Base-by-base conservation (phyloP, 2,329 filamentous ascomycete genomes). In the Lachnellula occidentalis region DNA sequence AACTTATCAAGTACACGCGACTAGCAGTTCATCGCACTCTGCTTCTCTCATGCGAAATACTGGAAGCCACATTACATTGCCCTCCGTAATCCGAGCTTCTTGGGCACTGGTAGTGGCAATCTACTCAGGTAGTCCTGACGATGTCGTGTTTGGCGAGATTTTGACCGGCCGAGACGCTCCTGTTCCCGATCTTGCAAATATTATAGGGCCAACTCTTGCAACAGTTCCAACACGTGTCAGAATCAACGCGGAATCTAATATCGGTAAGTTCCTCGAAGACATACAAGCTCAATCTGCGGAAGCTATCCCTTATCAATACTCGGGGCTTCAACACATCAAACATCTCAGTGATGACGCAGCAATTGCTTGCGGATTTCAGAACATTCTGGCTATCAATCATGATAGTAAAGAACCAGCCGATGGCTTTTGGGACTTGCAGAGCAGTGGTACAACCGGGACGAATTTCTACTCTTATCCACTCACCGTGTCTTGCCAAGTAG, bases 241-340 rank as follows among this genome's bases (percentile, higher is more conserved):
- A 4, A 55, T 73, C 22, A 64, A 66, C 17, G 58, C 66, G 3
- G 64, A 64, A 7, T 60, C 60, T 2, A 64, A 66, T 1, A 66
- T 74, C 5, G 58, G 60, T 0, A 65, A 75, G 31, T 80, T 74
- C 52, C 64, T 82, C 15, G 66, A 75, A 34, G 61, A 66, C 2
- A 67, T 81, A 2, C 77, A 81, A 31, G 66, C 73, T 31, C 68
- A 73, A 42, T 74, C 73, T 1, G 69, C 76, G 0, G 67, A 73
- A 7, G 74, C 77, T 58, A 76, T 79, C 15, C 74, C 50, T n/a
- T 55, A 54, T 36, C 48, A 58, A 39, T 51, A 58, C 34, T 45
- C 48, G 5, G 58, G 58, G 5, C 55, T 58, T 34, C 58, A 58
- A 21, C 53, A 54, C 41, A 61, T 61, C 41, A 56, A 51, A 24